Evolutionary conservation across 768 basidiomycete species (phyloP).

Genomic region (Tephrocybe sp.): DNA sequence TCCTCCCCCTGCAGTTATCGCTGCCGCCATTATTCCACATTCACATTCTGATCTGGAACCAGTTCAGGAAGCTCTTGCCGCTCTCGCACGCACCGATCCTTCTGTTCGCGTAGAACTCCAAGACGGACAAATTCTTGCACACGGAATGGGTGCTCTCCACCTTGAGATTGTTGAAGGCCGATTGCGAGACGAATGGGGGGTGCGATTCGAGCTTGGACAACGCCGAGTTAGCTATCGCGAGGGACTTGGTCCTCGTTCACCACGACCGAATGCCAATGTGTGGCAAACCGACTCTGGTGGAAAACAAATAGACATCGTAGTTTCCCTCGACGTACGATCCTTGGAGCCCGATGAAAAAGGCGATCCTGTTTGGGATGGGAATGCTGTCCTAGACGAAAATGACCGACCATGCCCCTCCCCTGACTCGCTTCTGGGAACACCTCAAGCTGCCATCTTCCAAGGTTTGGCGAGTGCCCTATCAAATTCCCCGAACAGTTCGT

Average conservation of each 20-base stretch:
- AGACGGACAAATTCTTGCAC: conserved; percentile 81
- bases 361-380: conserved; percentile 74
- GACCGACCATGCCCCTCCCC: conserved; percentile 52
- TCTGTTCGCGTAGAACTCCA: conserved; percentile 77
- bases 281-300: conserved; percentile 70
- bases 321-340: conserved; percentile 55
- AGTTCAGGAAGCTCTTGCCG: conserved; percentile 70
- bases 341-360: conserved; percentile 55
- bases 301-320: conserved; percentile 43
- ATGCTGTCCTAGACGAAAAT: conserved; percentile 57
- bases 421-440: conserved; percentile 45
- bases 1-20: conserved; percentile 83
- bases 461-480: conserved; percentile 73
- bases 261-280: conserved; percentile 31
- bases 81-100: conserved; percentile 84
- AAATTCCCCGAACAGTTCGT: conserved; percentile 73
- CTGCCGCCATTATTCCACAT: conserved; percentile 76
- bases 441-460: conserved; percentile 54
- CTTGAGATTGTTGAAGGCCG: conserved; percentile 89
- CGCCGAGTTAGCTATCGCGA: conserved; percentile 84
- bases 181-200: conserved; percentile 77
- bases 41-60: conserved; percentile 76
- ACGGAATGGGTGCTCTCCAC: conserved; percentile 83
- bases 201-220: conserved; percentile 70
- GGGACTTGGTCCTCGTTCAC: conserved; percentile 33